Conservation (phyloP, 2,329 filamentous ascomycete species). For the Penicillium sp. region DNA sequence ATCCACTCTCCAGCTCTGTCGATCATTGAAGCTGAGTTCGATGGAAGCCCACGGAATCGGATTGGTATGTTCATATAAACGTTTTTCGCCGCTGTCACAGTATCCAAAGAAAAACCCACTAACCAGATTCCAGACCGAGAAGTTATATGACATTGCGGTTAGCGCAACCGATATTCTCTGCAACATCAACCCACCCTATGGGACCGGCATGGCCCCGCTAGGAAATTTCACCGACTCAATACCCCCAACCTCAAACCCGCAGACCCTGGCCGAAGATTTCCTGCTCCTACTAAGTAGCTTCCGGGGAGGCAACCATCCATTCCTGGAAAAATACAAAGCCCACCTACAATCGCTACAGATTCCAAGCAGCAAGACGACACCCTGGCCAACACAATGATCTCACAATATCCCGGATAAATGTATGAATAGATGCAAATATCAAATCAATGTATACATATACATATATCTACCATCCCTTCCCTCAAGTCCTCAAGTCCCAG, state of each 20-base stretch:
- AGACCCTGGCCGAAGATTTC: slow-evolving; percentile 35
- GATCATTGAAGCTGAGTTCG: slow-evolving; percentile 37
- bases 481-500: too few species aligned
- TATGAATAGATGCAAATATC: slow-evolving; percentile 1
- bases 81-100: not conserved
- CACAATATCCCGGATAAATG: not conserved
- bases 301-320: slow-evolving; percentile 43
- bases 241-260: slow-evolving; percentile 20
- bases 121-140: slow-evolving; percentile 36
- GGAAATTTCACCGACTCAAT: slow-evolving; percentile 19
- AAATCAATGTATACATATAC: not conserved
- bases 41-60: slow-evolving; percentile 51
- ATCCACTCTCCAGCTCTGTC: slow-evolving; percentile 40
- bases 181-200: slow-evolving; percentile 29
- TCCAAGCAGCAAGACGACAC: slow-evolving; percentile 13
- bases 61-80: slow-evolving; percentile 30
- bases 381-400: slow-evolving; percentile 25
- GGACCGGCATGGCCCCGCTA: slow-evolving; percentile 18
- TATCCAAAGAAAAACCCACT: not conserved
- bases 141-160: slow-evolving; percentile 44
- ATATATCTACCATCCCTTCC: not conserved
- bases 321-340: slow-evolving; percentile 36
- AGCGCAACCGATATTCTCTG: slow-evolving; percentile 36
- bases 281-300: slow-evolving; percentile 38
- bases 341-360: slow-evolving; percentile 32